Conservation (phyloP, 148 eudicot species). For the Cornus kousa region DNA sequence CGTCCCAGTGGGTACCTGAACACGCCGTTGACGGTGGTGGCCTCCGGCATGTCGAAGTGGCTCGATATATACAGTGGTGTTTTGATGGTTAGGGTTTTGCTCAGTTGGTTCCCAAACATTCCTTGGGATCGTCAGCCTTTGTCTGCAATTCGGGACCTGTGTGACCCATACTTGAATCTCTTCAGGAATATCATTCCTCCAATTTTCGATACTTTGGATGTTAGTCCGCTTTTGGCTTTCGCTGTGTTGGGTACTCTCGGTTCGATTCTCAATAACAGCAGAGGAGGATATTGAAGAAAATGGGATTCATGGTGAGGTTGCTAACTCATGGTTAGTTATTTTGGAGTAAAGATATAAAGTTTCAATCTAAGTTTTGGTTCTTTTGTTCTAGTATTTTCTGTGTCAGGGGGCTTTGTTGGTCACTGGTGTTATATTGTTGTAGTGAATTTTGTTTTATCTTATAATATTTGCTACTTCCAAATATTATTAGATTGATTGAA, state of each 20-base stretch:
- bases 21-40: slow-evolving; percentile 64
- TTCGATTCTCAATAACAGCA: slow-evolving; percentile 45
- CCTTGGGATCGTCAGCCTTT: slow-evolving; percentile 83
- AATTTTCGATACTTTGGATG: slow-evolving; percentile 55
- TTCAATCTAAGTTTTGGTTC: background rate
- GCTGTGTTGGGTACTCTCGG: slow-evolving; percentile 56
- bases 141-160: slow-evolving; percentile 71
- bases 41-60: slow-evolving; percentile 68
- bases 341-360: background rate
- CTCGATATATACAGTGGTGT: slow-evolving; percentile 66
- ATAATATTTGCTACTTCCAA: background rate
- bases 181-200: slow-evolving; percentile 80
- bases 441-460: background rate
- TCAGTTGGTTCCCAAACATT: slow-evolving; percentile 47
- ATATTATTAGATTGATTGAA: too few relatives aligned
- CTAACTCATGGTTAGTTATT: background rate
- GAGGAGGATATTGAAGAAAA: slow-evolving; percentile 24
- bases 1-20: slow-evolving; percentile 37
- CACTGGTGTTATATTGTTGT: background rate
- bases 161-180: slow-evolving; percentile 74
- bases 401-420: background rate
- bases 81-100: slow-evolving; percentile 77
- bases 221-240: slow-evolving; percentile 74
- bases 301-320: background rate
- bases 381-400: background rate